A percentile compares a stretch with the other conserved stretches of the same genome.
These are phyloP conservation scores for Arthrobotrys sinensis DNA, from an alignment of 2,329 filamentous ascomycete species.

Conservation along the genomic window DNA sequence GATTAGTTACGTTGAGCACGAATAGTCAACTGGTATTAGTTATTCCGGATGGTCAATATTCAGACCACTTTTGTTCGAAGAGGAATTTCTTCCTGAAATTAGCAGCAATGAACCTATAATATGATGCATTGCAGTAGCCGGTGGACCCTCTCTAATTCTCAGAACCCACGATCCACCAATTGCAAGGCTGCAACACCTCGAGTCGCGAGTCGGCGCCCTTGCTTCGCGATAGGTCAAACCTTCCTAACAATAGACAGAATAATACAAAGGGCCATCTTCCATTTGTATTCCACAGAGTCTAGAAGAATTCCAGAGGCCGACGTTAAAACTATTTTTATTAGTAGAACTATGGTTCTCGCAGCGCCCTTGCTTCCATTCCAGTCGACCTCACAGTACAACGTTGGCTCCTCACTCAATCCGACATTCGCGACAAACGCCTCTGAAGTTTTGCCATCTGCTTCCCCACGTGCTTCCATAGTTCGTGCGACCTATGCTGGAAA, in stretches of 20 bases:
- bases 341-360: constrained; percentile 16
- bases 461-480: constrained; percentile 1
- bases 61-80: background rate
- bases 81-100: background rate
- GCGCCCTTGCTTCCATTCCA: constrained; percentile 25
- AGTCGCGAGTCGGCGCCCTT: background rate
- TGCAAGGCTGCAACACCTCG: constrained; percentile 18
- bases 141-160: constrained; percentile 6
- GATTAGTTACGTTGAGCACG: constrained; percentile 67
- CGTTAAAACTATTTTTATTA: constrained; percentile 1
- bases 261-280: background rate
- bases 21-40: background rate
- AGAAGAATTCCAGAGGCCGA: constrained; percentile 5
- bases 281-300: constrained; percentile 1
- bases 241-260: background rate
- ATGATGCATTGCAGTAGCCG: constrained; percentile 2
- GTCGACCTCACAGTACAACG: background rate
- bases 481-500: constrained; percentile 14
- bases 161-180: background rate
- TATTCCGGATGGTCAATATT: background rate
- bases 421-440: constrained; percentile 22
- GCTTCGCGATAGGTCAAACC: background rate
- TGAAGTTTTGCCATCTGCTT: background rate
- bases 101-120: background rate
- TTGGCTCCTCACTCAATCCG: background rate